Base-by-base conservation (phyloP, 2,329 filamentous ascomycete genomes). In the Dothidotthia symphoricarpi region DNA sequence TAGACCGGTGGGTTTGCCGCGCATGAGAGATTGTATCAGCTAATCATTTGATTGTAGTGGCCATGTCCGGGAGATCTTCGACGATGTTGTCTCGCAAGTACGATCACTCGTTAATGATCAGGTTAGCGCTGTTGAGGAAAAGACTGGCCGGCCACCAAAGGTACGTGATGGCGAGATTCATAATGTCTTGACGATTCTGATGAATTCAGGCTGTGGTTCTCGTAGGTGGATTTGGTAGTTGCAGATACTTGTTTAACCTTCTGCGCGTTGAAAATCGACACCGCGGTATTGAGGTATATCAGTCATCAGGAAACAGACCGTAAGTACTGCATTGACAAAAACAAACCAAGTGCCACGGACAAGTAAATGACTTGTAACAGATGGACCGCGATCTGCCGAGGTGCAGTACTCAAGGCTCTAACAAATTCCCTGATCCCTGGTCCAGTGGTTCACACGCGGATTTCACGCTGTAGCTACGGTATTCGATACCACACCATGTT, bases 181-280 rank as follows among this genome's bases (percentile, higher is more conserved):
- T n/a, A n/a, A n/a, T n/a, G n/a, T n/a, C n/a, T n/a, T n/a, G n/a
- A 24, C n/a, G n/a, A n/a, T n/a, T n/a, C n/a, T n/a, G n/a, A n/a
- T 22, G 4, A 12, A 16, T 6, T 7, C 28, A 43, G 36, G 43
- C 35, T 17, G 16, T 51, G 3, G 22, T 49, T 1, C 35, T 51
- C 0, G 48, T 51, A 6, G 45, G 45, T 2, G 45, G 42, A 0
- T 46, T 46, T 22, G 48, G 45, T 28, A 45, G 39, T 12, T 39
- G 40, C 28, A 16, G 35, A 12, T 51, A 49, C 34, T 16, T 51
- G 3, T 41, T 31, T 34, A 44, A 49, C 3, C 11, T 27, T 7
- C 31, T 49, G 1, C 28, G 27, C 1, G 9, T 14, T 3, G 42
- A 42, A 16, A 36, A 49, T 25, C 14, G 32, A 26, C 17, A 24